Evolutionary conservation across 1,284 basidiomycete genomes (phyloP).

Genomic region (Rhizopogon parksii): DNA sequence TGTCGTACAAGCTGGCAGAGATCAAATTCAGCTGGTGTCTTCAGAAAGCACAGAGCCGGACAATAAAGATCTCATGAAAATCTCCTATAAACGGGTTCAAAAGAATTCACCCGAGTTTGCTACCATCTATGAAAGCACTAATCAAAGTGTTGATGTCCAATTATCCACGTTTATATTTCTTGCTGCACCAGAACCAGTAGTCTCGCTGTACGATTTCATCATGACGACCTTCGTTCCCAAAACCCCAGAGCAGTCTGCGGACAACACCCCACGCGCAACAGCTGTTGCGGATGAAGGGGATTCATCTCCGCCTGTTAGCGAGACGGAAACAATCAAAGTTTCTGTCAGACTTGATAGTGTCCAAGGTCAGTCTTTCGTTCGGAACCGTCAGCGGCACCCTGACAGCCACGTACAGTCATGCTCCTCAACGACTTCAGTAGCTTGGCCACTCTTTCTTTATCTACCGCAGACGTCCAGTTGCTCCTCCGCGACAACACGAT

Average conservation of each 20-base stretch:
- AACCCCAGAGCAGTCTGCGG: constrained; percentile 3
- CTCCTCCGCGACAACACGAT: constrained; percentile 73
- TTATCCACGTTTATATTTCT: constrained; percentile 92
- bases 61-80: constrained; percentile 72
- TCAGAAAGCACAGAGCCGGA: constrained; percentile 49
- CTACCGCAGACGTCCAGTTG: constrained; percentile 86
- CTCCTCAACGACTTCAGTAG: constrained; percentile 70
- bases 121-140: constrained; percentile 78
- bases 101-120: constrained; percentile 84
- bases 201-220: constrained; percentile 94
- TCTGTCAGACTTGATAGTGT: constrained; percentile 85
- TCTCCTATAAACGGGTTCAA: constrained; percentile 80
- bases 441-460: constrained; percentile 85
- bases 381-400: neutral
- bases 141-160: constrained; percentile 84
- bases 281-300: constrained; percentile 4
- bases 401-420: constrained; percentile 47
- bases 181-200: constrained; percentile 86
- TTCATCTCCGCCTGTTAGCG: constrained; percentile 22
- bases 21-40: constrained; percentile 70
- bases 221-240: constrained; percentile 90
- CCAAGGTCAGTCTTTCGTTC: constrained; percentile 44
- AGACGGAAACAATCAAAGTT: constrained; percentile 69
- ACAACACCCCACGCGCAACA: constrained; percentile 11
- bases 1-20: constrained; percentile 56